A percentile compares a stretch with the other conserved stretches of the same genome.
phyloP scores from a whole-genome alignment of 345 rosid species.

The Linum trigynum region DNA sequence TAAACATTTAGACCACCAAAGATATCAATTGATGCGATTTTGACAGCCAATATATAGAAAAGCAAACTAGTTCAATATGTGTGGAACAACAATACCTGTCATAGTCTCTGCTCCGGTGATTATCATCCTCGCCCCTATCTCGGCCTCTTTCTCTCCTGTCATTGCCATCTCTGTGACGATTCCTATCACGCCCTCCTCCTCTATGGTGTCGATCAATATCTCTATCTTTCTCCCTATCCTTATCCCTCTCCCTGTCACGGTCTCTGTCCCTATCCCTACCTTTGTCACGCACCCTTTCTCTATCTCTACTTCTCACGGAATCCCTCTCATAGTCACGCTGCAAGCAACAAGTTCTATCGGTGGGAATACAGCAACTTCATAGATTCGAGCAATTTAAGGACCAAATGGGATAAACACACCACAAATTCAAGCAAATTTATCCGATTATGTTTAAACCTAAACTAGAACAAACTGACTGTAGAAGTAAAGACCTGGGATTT shows the following conservation, averaged over 20 bases:
- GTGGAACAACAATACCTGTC: conserved; percentile 35
- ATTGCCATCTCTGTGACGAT: conserved; percentile 49
- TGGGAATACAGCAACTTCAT: background rate
- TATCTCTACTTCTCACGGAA: conserved; percentile 31
- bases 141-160: conserved; percentile 77
- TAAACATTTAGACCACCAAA: background rate
- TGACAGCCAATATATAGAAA: background rate
- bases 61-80: background rate
- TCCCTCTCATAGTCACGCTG: conserved; percentile 68
- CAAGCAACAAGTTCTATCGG: conserved; percentile 4
- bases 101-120: conserved; percentile 44
- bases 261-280: conserved; percentile 27
- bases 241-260: conserved; percentile 8
- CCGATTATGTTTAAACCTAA: background rate
- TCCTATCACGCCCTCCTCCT: conserved; percentile 31
- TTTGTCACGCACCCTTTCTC: conserved; percentile 33
- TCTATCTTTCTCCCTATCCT: conserved; percentile 39
- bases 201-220: conserved; percentile 53
- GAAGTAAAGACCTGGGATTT: conserved; percentile 46
- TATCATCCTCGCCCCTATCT: conserved; percentile 66
- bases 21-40: background rate
- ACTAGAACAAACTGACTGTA: no score
- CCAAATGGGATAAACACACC: background rate
- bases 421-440: background rate
- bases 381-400: background rate